Percentiles rank a stretch among this genome's conserved stretches.
Evolutionary conservation across 2,329 filamentous ascomycete genomes (phyloP).

Genomic region (Parafenestella ontariensis): DNA sequence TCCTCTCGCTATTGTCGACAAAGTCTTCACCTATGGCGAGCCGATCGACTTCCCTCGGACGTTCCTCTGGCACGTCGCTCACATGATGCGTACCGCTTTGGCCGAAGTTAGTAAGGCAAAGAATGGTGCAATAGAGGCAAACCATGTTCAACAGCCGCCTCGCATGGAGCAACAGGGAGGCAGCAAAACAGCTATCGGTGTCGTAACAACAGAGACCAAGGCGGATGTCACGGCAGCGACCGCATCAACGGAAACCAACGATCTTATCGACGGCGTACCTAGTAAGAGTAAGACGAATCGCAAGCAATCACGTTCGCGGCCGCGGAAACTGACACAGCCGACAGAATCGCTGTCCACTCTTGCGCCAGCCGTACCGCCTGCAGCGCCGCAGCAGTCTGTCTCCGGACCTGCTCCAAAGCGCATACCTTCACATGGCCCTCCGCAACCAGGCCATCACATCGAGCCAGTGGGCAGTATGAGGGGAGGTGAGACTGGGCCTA

Average conservation of each 20-base stretch:
- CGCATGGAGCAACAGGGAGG: background rate
- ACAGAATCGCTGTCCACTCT: slow-evolving; percentile 9
- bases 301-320: background rate
- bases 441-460: background rate
- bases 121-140: background rate
- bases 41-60: slow-evolving; percentile 24
- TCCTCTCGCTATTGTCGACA: slow-evolving; percentile 31
- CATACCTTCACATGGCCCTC: slow-evolving; percentile 1
- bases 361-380: background rate
- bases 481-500: background rate
- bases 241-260: background rate
- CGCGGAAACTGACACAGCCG: slow-evolving; percentile 13
- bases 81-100: slow-evolving; percentile 33
- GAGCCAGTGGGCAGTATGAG: slow-evolving; percentile 7
- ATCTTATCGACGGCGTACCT: background rate
- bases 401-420: background rate
- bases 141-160: background rate
- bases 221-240: background rate
- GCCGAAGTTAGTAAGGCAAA: slow-evolving; percentile 2
- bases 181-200: background rate
- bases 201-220: background rate
- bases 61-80: slow-evolving; percentile 40
- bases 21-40: slow-evolving; percentile 39
- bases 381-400: background rate
- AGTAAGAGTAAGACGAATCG: slow-evolving; percentile 26